Conservation (phyloP, 192 early-diverging fungal genomes). For the Endogone sp. region DNA sequence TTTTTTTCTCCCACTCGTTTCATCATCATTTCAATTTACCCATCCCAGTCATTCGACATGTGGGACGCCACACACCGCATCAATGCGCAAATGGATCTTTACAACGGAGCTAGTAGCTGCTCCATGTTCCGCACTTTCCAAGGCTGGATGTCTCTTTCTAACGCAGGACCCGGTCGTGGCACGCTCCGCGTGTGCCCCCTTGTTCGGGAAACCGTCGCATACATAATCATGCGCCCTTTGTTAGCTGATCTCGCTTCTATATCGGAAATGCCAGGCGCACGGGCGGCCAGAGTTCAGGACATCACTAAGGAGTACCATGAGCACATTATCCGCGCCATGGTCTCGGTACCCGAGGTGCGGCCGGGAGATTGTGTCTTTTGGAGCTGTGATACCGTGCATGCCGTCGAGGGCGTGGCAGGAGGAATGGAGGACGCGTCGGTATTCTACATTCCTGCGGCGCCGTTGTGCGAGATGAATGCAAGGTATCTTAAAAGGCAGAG, state of each 20-base stretch:
- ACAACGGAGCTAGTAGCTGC: slow-evolving; percentile 14
- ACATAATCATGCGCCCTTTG: slow-evolving; percentile 26
- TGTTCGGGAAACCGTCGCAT: slow-evolving; percentile 19
- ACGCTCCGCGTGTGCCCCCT: slow-evolving; percentile 25
- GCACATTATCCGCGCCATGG: slow-evolving; percentile 24
- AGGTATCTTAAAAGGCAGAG: slow-evolving; percentile 12
- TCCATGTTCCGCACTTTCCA: slow-evolving; percentile 28
- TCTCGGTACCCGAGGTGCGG: slow-evolving; percentile 15
- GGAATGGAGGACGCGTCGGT: slow-evolving; percentile 21
- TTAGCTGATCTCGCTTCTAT: slow-evolving; percentile 9
- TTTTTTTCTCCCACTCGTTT: no score
- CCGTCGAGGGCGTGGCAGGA: slow-evolving; percentile 16
- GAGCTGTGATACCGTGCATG: slow-evolving; percentile 25
- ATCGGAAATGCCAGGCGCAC: slow-evolving; percentile 21
- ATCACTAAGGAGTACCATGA: slow-evolving; percentile 14
- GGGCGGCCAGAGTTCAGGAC: slow-evolving; percentile 13
- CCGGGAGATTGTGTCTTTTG: slow-evolving; percentile 32
- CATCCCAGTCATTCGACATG: slow-evolving; percentile 15
- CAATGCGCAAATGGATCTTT: slow-evolving; percentile 21
- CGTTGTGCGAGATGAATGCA: slow-evolving; percentile 21
- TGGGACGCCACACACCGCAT: slow-evolving; percentile 28
- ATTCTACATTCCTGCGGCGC: slow-evolving; percentile 26
- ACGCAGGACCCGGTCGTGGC: slow-evolving; percentile 16
- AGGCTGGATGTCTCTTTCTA: slow-evolving; percentile 25
- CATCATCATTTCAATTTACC: no score